Base-by-base conservation (phyloP, 2,329 filamentous ascomycete genomes). In the Paraphaeosphaeria minitans region DNA sequence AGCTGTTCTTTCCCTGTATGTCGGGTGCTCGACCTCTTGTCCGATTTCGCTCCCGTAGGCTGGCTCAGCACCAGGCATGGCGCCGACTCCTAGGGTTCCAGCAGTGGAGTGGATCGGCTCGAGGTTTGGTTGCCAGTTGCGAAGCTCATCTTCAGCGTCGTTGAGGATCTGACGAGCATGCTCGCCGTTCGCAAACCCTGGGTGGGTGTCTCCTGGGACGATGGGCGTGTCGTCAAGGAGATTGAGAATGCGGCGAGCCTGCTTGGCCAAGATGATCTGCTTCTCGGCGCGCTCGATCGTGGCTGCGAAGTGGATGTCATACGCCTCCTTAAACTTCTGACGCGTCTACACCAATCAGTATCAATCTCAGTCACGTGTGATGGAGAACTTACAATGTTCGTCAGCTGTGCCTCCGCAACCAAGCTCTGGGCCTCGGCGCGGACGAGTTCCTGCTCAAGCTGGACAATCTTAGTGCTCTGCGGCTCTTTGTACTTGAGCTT, bases 261-360 rank as follows among this genome's bases (percentile, higher is more conserved):
- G 93, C 70, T 91, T 91, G 57, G 95, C 94, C 16, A 99, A 85
- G 60, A 99, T 91, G 69, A 94, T 91, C 76, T 99, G 95, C 81
- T 98, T 98, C 82, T 98, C 95, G 24, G 93, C 93, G 33, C 94
- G 90, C 82, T 99, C 95, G 68, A 99, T 96, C 21, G 93, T 91
- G 59, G 93, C 93, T 16, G 90, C 87, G 64, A 97, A 91, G 75
- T 98, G 93, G 60, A 91, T 78, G 66, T 93, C 91, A 74, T 94
- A 98, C 24, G 95, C 92, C 78, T 97, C 92, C 80, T 96, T 97
- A 79, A 99, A 84, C 80, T 97, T 98, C 78, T 95, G 91, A 58
- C 95, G 91, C 37, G 95, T 98, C 91, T 95, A 62, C n/a, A 58
- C 22, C 46, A 14, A 57, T 74, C 57, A 76, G 68, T 33, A 55